A percentile compares a stretch with the other conserved stretches of the same genome.
Evolutionary conservation across 305 asterid species (phyloP).

Genomic region (Fraxinus latifolia): DNA sequence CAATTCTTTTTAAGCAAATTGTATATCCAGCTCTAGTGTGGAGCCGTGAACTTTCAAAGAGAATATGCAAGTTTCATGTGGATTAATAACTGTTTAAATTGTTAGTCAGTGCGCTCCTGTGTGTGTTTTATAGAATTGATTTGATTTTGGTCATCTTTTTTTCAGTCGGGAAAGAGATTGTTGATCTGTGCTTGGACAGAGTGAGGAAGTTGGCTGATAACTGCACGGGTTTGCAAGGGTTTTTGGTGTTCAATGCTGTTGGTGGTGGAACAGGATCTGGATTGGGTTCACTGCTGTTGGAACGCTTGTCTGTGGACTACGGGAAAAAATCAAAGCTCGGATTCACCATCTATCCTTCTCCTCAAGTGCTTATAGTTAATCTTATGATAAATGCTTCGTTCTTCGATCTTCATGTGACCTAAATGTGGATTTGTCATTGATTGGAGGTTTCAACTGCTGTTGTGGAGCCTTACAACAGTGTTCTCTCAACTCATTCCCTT

Average conservation of each 20-base stretch:
- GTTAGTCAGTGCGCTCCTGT: not conserved
- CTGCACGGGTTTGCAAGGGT: slow-evolving; percentile 34
- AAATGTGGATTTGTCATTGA: not conserved
- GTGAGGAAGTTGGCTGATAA: slow-evolving; percentile 32
- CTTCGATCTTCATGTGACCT: not conserved
- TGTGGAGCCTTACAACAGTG: slow-evolving; percentile 72
- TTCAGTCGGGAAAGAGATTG: slow-evolving; percentile 29
- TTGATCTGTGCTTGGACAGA: slow-evolving; percentile 31
- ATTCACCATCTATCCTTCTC: slow-evolving; percentile 48
- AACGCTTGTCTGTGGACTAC: slow-evolving; percentile 45
- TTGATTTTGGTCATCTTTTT: not conserved
- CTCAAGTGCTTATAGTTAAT: slow-evolving; percentile 32
- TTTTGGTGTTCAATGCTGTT: slow-evolving; percentile 38
- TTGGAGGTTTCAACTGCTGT: slow-evolving; percentile 64
- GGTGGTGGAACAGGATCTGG: slow-evolving; percentile 59
- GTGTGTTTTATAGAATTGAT: not conserved
- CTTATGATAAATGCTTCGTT: not conserved
- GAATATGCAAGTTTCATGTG: not conserved
- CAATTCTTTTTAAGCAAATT: not conserved
- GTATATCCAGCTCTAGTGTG: not conserved
- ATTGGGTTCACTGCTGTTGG: slow-evolving; percentile 44
- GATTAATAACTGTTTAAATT: not conserved
- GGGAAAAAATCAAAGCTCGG: slow-evolving; percentile 51
- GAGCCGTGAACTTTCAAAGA: not conserved
- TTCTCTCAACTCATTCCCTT: slow-evolving; percentile 60